These are phyloP conservation scores for Fusarium succisae DNA, from an alignment of 2,329 filamentous ascomycete species.

Conservation along the genomic window DNA sequence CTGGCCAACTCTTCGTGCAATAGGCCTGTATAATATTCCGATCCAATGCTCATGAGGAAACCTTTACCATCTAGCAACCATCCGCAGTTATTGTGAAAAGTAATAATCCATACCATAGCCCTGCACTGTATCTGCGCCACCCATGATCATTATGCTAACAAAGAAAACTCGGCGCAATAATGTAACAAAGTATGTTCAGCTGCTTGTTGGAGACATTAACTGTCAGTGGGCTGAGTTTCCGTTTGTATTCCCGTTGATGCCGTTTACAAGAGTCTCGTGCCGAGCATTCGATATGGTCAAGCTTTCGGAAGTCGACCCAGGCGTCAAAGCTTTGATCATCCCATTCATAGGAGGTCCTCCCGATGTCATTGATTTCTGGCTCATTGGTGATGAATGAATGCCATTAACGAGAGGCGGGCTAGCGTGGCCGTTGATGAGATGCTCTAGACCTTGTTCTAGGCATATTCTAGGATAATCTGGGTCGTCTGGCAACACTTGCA, in stretches of 20 bases:
- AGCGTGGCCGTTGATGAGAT: slow-evolving; percentile 60
- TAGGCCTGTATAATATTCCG: slow-evolving; percentile 30
- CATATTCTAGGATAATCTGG: slow-evolving; percentile 66
- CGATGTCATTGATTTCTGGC: slow-evolving; percentile 46
- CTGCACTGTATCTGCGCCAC: slow-evolving; percentile 38
- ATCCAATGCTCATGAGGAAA: slow-evolving; percentile 31
- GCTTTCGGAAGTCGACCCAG: slow-evolving; percentile 31
- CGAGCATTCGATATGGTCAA: slow-evolving; percentile 12
- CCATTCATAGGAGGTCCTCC: slow-evolving; percentile 46
- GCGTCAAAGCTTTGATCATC: slow-evolving; percentile 33
- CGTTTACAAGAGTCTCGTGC: slow-evolving; percentile 44
- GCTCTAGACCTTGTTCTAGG: slow-evolving; percentile 64
- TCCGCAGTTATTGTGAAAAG: slow-evolving; percentile 33
- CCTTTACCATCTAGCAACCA: slow-evolving; percentile 6
- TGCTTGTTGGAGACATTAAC: slow-evolving; percentile 3
- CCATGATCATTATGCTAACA: slow-evolving; percentile 43
- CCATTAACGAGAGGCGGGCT: slow-evolving; percentile 59
- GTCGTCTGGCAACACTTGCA: slow-evolving; percentile 63
- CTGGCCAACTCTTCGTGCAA: slow-evolving; percentile 13
- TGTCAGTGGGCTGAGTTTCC: slow-evolving; percentile 22
- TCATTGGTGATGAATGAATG: slow-evolving; percentile 57
- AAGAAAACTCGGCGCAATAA: slow-evolving; percentile 39
- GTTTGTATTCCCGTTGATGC: slow-evolving; percentile 41
- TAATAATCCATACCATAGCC: slow-evolving; percentile 28
- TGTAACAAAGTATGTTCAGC: slow-evolving; percentile 31